These are phyloP conservation scores for Raphanus raphanistrum DNA, from an alignment of 345 rosid species.

Conservation along the genomic window DNA sequence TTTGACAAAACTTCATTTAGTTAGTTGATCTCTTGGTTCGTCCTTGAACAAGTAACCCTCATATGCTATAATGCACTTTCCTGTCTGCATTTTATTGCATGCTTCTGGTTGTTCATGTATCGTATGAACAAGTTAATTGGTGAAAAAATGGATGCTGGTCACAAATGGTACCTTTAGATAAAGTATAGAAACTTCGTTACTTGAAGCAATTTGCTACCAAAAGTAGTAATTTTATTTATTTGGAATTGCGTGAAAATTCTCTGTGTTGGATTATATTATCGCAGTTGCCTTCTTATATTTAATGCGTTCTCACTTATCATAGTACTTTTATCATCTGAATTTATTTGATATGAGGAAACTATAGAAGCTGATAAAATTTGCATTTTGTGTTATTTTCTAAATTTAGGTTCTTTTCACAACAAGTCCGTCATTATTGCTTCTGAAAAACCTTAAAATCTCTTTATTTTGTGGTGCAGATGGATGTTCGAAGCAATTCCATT, in stretches of 20 bases:
- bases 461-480: slow-evolving; percentile 52
- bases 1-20: background rate
- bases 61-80: slow-evolving; percentile 1
- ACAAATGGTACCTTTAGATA: background rate
- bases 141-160: background rate
- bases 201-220: slow-evolving; percentile 16
- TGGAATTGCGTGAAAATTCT: slow-evolving; percentile 5
- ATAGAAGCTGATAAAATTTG: background rate
- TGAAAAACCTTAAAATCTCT: slow-evolving; percentile 16
- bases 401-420: background rate
- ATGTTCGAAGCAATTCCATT: slow-evolving; percentile 61
- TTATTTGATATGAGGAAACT: background rate
- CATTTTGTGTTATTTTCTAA: background rate
- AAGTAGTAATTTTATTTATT: background rate
- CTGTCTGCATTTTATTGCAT: background rate
- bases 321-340: background rate
- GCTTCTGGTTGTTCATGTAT: background rate
- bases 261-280: background rate
- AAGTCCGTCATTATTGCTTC: slow-evolving; percentile 8
- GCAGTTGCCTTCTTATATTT: background rate
- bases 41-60: slow-evolving; percentile 6
- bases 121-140: slow-evolving; percentile 15
- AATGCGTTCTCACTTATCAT: background rate
- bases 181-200: slow-evolving; percentile 1
- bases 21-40: slow-evolving; percentile 1